Evolutionary conservation across 371 early-diverging fungal genomes (phyloP).

Genomic region (Mucor lusitanicus): DNA sequence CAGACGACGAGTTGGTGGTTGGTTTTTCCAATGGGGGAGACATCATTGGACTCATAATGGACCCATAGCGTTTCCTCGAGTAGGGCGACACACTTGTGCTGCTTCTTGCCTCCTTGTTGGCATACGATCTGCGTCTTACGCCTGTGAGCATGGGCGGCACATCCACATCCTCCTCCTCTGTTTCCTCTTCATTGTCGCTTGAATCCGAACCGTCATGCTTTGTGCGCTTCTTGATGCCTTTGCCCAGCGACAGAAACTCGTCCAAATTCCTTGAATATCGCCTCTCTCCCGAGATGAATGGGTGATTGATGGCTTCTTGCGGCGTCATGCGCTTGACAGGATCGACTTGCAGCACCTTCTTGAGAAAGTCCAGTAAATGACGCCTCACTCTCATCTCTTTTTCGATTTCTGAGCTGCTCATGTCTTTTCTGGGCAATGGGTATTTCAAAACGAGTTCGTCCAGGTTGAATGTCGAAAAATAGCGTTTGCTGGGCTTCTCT

Average conservation of each 20-base stretch:
- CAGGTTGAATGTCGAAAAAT: constrained; percentile 77
- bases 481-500: constrained; percentile 88
- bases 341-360: constrained; percentile 80
- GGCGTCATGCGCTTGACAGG: constrained; percentile 91
- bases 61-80: not conserved
- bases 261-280: not conserved
- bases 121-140: constrained; percentile 11
- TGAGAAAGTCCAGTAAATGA: constrained; percentile 83
- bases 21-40: constrained; percentile 14
- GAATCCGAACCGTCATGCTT: not conserved
- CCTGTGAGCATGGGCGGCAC: constrained; percentile 7
- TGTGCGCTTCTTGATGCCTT: not conserved
- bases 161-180: constrained; percentile 1
- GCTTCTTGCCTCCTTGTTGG: constrained; percentile 4
- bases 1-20: not conserved
- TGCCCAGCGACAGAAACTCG: constrained; percentile 3
- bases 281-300: constrained; percentile 76
- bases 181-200: not conserved
- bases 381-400: constrained; percentile 66
- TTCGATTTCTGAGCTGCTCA: constrained; percentile 64
- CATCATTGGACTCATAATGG: constrained; percentile 11
- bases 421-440: constrained; percentile 72
- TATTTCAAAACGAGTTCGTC: constrained; percentile 81
- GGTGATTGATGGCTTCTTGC: constrained; percentile 87
- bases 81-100: constrained; percentile 8